Conservation (phyloP, 116 monocot species). For the Papilionanthe hybrid region DNA sequence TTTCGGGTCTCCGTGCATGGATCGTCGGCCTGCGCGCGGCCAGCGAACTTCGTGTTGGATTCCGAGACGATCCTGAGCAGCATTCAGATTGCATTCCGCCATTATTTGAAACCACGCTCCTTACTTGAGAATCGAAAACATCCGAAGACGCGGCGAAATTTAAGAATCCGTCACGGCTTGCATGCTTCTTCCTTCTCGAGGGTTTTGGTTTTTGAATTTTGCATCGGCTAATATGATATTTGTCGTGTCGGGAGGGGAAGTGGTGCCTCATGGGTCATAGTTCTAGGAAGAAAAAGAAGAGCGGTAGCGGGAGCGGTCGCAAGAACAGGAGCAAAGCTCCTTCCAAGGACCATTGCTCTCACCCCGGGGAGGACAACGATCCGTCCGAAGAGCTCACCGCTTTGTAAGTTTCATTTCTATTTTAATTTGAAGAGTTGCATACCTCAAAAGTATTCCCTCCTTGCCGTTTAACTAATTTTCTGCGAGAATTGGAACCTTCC, state of each 20-base stretch:
- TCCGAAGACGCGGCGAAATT: no score
- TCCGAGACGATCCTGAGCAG: no score
- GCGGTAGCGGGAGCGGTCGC: slow-evolving; percentile 22
- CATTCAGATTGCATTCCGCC: no score
- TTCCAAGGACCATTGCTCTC: slow-evolving; percentile 46
- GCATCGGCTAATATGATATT: neutral
- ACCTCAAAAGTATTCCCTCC: neutral
- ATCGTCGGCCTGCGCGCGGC: slow-evolving; percentile 6
- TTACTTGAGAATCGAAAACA: no score
- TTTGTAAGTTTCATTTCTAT: slow-evolving; percentile 34
- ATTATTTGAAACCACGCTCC: no score
- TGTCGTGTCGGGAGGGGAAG: slow-evolving; percentile 4
- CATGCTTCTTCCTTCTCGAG: neutral
- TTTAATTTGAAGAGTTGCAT: neutral
- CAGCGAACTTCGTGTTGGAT: no score
- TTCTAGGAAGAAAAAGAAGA: slow-evolving; percentile 76
- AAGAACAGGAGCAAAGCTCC: slow-evolving; percentile 41
- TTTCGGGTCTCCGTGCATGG: no score
- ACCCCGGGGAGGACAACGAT: slow-evolving; percentile 41
- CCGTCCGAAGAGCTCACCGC: slow-evolving; percentile 78
- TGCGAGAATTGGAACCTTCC: neutral
- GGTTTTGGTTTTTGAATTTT: neutral
- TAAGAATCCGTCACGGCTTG: no score
- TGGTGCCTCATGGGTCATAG: slow-evolving; percentile 39
- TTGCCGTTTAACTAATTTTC: neutral